A percentile compares a stretch with the other conserved stretches of the same genome.
Conservation (phyloP, 1,139 yeast genomes). For the Barnettozyma hawaiiensis region DNA sequence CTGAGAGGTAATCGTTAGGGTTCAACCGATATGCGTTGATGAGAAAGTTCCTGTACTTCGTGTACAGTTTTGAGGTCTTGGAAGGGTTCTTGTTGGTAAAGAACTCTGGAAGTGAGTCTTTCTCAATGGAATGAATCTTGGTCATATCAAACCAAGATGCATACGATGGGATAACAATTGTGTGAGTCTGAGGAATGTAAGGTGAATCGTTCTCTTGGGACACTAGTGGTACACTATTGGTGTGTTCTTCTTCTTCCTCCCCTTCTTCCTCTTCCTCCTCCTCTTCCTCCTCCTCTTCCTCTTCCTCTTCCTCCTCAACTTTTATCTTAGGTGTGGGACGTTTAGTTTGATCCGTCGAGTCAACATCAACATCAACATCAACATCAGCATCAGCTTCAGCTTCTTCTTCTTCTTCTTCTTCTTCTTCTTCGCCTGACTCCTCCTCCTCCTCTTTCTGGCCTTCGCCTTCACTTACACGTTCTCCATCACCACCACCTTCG, state of each 20-base stretch:
- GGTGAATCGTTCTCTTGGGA: slow-evolving; percentile 18
- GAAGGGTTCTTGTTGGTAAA: slow-evolving; percentile 70
- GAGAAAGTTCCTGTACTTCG: slow-evolving; percentile 90
- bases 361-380: not conserved
- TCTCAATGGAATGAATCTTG: slow-evolving; percentile 57
- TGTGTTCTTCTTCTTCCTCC: no score
- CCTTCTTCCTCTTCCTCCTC: slow-evolving; percentile 3
- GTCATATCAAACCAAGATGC: slow-evolving; percentile 84
- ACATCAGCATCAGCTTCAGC: slow-evolving; percentile 2
- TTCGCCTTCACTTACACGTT: no score
- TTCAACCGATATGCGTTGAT: slow-evolving; percentile 85
- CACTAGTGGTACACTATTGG: slow-evolving; percentile 9
- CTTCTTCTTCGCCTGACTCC: slow-evolving; percentile 3
- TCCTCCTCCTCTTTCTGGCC: no score
- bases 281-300: slow-evolving; percentile 3
- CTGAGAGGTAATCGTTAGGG: slow-evolving; percentile 88
- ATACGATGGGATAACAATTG: slow-evolving; percentile 89
- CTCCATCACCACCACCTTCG: no score
- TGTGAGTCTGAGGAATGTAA: slow-evolving; percentile 63
- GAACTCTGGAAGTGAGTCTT: slow-evolving; percentile 84
- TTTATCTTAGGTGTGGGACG: slow-evolving; percentile 3
- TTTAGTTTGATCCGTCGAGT: not conserved
- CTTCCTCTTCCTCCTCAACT: slow-evolving; percentile 3
- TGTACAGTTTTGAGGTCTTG: slow-evolving; percentile 84
- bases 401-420: not conserved